phyloP scores from a whole-genome alignment of 2,329 filamentous ascomycete genomes.

The Claviceps arundinis region DNA sequence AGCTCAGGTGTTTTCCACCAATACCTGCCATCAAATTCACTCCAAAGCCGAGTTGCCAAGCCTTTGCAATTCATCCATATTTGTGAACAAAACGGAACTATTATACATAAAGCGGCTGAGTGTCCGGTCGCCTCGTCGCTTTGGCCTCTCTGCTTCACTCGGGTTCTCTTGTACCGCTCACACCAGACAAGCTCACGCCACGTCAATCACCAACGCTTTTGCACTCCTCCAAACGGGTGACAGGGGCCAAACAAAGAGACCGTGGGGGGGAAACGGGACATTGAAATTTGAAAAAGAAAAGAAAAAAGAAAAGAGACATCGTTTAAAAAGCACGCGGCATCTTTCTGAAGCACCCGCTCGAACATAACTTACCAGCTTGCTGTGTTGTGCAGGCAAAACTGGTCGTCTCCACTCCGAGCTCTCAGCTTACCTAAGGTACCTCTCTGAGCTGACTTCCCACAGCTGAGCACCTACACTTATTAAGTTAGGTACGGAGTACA shows the following conservation, averaged over 20 bases:
- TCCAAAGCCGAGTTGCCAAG: not conserved
- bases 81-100: not conserved
- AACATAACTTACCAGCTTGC: not conserved
- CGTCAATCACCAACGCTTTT: not conserved
- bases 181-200: not conserved
- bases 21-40: too few relatives aligned
- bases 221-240: not conserved
- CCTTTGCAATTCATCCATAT: not conserved
- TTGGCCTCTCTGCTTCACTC: not conserved
- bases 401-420: not conserved
- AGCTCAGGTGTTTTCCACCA: not conserved
- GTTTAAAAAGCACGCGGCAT: too few relatives aligned
- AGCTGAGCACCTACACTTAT: too few relatives aligned
- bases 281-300: not conserved
- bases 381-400: not conserved
- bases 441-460: too few relatives aligned
- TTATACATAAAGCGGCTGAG: not conserved
- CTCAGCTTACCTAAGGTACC: too few relatives aligned
- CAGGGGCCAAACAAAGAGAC: not conserved
- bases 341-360: not conserved
- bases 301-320: not conserved
- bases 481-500: too few relatives aligned
- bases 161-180: not conserved
- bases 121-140: not conserved
- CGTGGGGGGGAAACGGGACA: too few relatives aligned